phyloP scores from a whole-genome alignment of 331 rosid species.

The Prunus yedoensis region DNA sequence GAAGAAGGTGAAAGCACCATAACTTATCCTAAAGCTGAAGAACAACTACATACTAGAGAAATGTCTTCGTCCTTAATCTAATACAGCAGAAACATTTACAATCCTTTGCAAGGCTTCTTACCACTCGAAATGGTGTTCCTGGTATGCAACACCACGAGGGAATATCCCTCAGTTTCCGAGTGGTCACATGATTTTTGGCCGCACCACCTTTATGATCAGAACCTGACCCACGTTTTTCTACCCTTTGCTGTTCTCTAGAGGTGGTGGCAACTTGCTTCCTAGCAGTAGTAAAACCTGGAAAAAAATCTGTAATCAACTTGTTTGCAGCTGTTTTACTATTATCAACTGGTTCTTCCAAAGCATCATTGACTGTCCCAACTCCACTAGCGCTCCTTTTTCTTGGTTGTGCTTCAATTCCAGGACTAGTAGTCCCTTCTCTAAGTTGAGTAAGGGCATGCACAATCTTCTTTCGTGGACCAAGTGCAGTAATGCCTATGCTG shows the following conservation, averaged over 20 bases:
- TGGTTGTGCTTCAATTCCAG: constrained; percentile 33
- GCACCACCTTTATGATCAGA: constrained; percentile 41
- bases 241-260: constrained; percentile 33
- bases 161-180: constrained; percentile 57
- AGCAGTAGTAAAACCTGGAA: constrained; percentile 52
- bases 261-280: constrained; percentile 47
- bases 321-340: constrained; percentile 51
- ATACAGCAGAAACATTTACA: neutral
- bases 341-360: constrained; percentile 39
- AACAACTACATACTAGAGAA: constrained; percentile 3
- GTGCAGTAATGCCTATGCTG: constrained; percentile 70
- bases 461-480: constrained; percentile 95
- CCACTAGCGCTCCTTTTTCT: constrained; percentile 41
- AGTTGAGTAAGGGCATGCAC: constrained; percentile 62
- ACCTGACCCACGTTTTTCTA: constrained; percentile 29
- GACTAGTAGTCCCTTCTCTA: constrained; percentile 41
- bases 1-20: neutral
- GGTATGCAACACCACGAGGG: constrained; percentile 82
- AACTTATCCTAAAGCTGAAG: constrained; percentile 12
- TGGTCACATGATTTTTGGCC: constrained; percentile 35
- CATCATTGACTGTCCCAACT: constrained; percentile 36
- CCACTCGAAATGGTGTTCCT: constrained; percentile 94
- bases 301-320: constrained; percentile 85
- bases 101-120: constrained; percentile 35
- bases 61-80: neutral